Percentiles rank a stretch among this genome's conserved stretches.
These are phyloP conservation scores for Lenwebbia sp. DNA, from an alignment of 345 rosid species.

Conservation along the genomic window DNA sequence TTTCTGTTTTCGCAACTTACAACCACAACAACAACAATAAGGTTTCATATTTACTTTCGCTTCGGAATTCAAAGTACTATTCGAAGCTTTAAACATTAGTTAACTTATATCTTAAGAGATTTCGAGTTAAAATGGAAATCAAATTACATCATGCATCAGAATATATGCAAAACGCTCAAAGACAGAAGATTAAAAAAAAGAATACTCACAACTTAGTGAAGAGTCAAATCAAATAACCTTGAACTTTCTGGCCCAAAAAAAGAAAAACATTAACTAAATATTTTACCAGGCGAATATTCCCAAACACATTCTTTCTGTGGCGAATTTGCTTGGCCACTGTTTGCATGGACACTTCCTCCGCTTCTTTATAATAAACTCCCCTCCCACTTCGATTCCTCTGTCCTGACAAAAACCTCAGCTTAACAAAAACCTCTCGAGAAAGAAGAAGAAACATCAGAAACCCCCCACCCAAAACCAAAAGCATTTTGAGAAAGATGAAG, in stretches of 20 bases:
- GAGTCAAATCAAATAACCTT: neutral
- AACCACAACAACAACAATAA: too few relatives aligned
- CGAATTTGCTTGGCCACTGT: neutral
- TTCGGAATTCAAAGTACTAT: neutral
- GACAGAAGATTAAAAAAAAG: too few relatives aligned
- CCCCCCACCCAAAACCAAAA: neutral
- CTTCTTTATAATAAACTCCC: neutral
- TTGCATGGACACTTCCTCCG: neutral
- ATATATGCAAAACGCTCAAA: too few relatives aligned
- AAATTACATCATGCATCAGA: neutral
- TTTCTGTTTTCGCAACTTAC: neutral
- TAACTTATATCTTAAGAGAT: too few relatives aligned
- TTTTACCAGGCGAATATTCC: neutral
- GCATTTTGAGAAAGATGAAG: conserved; percentile 8
- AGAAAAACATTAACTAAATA: neutral
- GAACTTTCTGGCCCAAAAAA: neutral
- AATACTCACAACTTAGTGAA: neutral
- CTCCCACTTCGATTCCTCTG: neutral
- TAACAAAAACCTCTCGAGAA: neutral
- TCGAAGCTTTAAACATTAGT: neutral
- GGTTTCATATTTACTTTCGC: too few relatives aligned
- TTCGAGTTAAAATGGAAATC: neutral
- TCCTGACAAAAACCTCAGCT: neutral
- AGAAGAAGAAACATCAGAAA: neutral
- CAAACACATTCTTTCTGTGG: neutral